A percentile compares a stretch with the other conserved stretches of the same genome.
Conservation (phyloP, 495 filamentous ascomycete genomes). For the Gamarada debralockiae region DNA sequence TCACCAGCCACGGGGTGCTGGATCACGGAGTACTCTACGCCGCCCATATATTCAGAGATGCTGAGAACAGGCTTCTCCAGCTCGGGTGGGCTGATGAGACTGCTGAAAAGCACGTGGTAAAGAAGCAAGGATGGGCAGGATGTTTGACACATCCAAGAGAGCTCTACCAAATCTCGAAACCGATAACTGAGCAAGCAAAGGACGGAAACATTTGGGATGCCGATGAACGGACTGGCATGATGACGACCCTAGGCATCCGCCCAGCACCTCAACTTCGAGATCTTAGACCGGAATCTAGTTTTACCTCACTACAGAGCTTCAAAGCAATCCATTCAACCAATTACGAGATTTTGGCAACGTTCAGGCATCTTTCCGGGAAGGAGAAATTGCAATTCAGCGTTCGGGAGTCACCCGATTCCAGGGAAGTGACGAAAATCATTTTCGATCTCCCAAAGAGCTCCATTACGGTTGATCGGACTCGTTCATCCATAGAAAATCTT, state of each 20-base stretch:
- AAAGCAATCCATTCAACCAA: slow-evolving; percentile 15
- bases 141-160: slow-evolving; percentile 20
- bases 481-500: slow-evolving; percentile 24
- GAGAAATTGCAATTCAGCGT: slow-evolving; percentile 22
- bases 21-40: slow-evolving; percentile 18
- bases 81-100: slow-evolving; percentile 21
- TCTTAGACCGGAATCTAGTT: slow-evolving; percentile 16
- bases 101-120: slow-evolving; percentile 4
- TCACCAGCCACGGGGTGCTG: slow-evolving; percentile 16
- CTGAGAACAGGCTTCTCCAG: slow-evolving; percentile 15
- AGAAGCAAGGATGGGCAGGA: slow-evolving; percentile 19
- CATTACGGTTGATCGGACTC: slow-evolving; percentile 27
- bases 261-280: slow-evolving; percentile 17
- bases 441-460: slow-evolving; percentile 24
- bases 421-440: slow-evolving; percentile 30
- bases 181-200: not conserved
- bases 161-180: slow-evolving; percentile 13
- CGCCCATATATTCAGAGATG: slow-evolving; percentile 17
- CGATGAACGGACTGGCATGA: slow-evolving; percentile 7
- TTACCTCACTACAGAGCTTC: slow-evolving; percentile 19
- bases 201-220: slow-evolving; percentile 10
- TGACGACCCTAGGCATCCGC: slow-evolving; percentile 20
- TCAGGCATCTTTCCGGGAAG: slow-evolving; percentile 24
- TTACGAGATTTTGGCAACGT: slow-evolving; percentile 24
- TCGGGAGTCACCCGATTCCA: slow-evolving; percentile 5